These are phyloP conservation scores for Paramecium biaurelia DNA, from an alignment of 73 alveolate genomes.

Conservation along the genomic window DNA sequence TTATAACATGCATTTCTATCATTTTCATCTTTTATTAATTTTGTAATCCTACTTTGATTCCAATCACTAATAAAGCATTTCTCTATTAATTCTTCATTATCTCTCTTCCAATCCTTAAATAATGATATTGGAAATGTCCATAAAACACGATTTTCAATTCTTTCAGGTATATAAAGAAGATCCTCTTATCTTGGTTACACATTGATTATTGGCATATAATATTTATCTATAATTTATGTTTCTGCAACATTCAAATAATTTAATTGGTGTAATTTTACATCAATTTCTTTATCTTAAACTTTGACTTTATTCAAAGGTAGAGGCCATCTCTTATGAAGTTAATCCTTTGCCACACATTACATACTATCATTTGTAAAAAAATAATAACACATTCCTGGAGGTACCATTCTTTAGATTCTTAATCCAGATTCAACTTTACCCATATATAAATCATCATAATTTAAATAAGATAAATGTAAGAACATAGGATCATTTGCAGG, in stretches of 20 bases:
- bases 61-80: conserved; percentile 55
- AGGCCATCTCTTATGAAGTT: conserved; percentile 1
- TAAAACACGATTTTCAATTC: not conserved
- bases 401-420: conserved; percentile 44
- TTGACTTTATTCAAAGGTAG: not conserved
- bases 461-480: conserved; percentile 37
- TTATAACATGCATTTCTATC: not conserved
- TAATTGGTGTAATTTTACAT: not conserved
- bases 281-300: conserved; percentile 5
- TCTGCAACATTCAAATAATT: not conserved
- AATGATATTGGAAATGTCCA: conserved; percentile 65
- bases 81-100: conserved; percentile 40
- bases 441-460: conserved; percentile 14
- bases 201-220: conserved; percentile 32
- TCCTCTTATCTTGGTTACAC: conserved; percentile 55
- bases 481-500: conserved; percentile 56
- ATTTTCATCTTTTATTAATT: conserved; percentile 38
- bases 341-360: conserved; percentile 29
- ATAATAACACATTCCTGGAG: conserved; percentile 46
- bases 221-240: not conserved
- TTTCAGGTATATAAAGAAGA: conserved; percentile 49
- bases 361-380: conserved; percentile 42
- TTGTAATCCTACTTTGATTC: conserved; percentile 27
- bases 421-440: conserved; percentile 36
- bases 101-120: conserved; percentile 65